phyloP scores from a whole-genome alignment of 768 basidiomycete species.

The Termitomyces sp. region DNA sequence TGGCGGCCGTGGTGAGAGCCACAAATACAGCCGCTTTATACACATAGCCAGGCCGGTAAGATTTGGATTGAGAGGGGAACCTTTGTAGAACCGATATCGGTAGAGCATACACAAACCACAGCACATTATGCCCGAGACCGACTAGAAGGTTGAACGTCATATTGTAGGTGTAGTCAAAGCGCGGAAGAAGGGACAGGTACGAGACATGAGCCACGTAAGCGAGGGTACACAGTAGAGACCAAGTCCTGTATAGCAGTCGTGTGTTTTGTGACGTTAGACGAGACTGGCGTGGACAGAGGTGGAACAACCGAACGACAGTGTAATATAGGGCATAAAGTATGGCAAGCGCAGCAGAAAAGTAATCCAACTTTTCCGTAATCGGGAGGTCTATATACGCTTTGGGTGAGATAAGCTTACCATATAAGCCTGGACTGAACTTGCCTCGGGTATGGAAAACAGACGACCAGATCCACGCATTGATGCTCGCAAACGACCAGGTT shows the following conservation, averaged over 20 bases:
- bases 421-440: conserved; percentile 27
- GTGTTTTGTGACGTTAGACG: conserved; percentile 20
- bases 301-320: conserved; percentile 70
- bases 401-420: conserved; percentile 1
- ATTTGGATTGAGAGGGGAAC: conserved; percentile 48
- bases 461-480: conserved; percentile 94
- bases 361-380: conserved; percentile 86
- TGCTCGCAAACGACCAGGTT: conserved; percentile 58
- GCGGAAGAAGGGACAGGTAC: conserved; percentile 70
- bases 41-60: conserved; percentile 55
- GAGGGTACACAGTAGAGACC: conserved; percentile 50
- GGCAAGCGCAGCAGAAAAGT: conserved; percentile 87
- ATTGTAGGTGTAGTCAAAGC: conserved; percentile 94
- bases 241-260: conserved; percentile 22
- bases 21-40: conserved; percentile 58
- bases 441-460: conserved; percentile 91
- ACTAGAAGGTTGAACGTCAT: conserved; percentile 76
- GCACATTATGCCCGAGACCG: conserved; percentile 71
- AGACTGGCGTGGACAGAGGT: conserved; percentile 51
- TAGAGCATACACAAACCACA: conserved; percentile 77
- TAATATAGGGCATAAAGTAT: conserved; percentile 81
- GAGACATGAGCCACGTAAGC: conserved; percentile 66
- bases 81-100: conserved; percentile 47
- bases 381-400: conserved; percentile 57
- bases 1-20: conserved; percentile 66